These are phyloP conservation scores for Ogataea saltuana DNA, from an alignment of 805 yeast species.

Conservation along the genomic window DNA sequence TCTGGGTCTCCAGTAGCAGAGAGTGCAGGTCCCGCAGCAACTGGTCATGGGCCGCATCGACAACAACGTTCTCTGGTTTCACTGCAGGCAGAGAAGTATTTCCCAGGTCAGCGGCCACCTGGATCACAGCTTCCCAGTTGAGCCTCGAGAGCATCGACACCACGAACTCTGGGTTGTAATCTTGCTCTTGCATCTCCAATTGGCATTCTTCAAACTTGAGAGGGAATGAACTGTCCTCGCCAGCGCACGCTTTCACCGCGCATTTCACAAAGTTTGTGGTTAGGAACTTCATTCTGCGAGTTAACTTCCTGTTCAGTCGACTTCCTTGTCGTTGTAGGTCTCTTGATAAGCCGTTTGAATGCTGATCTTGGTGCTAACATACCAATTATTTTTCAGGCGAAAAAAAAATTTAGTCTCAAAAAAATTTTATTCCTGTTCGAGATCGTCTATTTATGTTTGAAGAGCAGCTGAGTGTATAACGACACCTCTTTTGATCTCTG, in stretches of 20 bases:
- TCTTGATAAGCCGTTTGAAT: too few species aligned
- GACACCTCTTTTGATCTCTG: neutral
- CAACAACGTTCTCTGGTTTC: conserved; percentile 56
- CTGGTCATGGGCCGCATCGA: conserved; percentile 49
- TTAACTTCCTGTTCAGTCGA: neutral
- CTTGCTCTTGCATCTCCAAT: conserved; percentile 74
- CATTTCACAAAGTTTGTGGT: conserved; percentile 97
- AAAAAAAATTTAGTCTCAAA: neutral
- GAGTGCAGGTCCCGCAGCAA: conserved; percentile 75
- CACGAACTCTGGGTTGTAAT: conserved; percentile 80
- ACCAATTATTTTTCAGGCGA: too few species aligned
- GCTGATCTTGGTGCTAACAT: too few species aligned
- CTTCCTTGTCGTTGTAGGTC: neutral
- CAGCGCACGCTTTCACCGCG: conserved; percentile 79
- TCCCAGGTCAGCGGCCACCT: conserved; percentile 76
- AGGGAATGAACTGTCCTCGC: conserved; percentile 78
- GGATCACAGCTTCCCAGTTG: conserved; percentile 82
- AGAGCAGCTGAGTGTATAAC: too few species aligned
- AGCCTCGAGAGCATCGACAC: conserved; percentile 74
- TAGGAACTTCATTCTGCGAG: conserved; percentile 70
- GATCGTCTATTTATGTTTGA: neutral
- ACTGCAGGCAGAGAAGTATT: conserved; percentile 58
- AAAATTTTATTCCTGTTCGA: conserved; percentile 1
- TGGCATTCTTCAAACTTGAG: conserved; percentile 66
- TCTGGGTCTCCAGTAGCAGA: conserved; percentile 80